Percentiles rank a stretch among this genome's conserved stretches.
phyloP scores from a whole-genome alignment of 2,329 filamentous ascomycete genomes.

The Diaporthe sp. region DNA sequence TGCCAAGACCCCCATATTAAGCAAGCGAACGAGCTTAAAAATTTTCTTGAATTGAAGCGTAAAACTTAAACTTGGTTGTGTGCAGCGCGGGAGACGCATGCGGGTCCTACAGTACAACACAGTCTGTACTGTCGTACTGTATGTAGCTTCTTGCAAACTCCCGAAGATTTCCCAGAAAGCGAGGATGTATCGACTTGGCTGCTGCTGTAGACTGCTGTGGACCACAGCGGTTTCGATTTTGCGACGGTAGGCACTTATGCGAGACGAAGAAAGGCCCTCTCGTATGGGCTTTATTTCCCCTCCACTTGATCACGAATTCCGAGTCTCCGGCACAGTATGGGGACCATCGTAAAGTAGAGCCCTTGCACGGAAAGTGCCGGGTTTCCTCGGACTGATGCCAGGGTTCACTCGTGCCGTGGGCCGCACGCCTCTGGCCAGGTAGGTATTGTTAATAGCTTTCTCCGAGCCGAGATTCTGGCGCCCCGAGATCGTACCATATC shows the following conservation, averaged over 20 bases:
- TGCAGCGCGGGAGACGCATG: neutral
- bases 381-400: neutral
- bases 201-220: constrained; percentile 14
- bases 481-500: constrained; percentile 7
- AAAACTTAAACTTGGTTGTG: constrained; percentile 17
- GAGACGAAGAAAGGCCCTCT: neutral
- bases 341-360: neutral
- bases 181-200: neutral
- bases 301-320: neutral
- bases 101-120: neutral
- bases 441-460: neutral
- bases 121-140: neutral
- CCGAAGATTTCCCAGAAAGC: constrained; percentile 19
- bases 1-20: constrained; percentile 22
- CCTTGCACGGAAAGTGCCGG: neutral
- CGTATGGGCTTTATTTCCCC: neutral
- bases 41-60: constrained; percentile 30
- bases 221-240: constrained; percentile 1
- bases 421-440: neutral
- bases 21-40: constrained; percentile 35
- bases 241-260: neutral
- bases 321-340: neutral
- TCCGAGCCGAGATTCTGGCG: constrained; percentile 21
- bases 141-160: neutral
- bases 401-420: neutral